These are phyloP conservation scores for Trametes cingulata DNA, from an alignment of 768 basidiomycete species.

Conservation along the genomic window DNA sequence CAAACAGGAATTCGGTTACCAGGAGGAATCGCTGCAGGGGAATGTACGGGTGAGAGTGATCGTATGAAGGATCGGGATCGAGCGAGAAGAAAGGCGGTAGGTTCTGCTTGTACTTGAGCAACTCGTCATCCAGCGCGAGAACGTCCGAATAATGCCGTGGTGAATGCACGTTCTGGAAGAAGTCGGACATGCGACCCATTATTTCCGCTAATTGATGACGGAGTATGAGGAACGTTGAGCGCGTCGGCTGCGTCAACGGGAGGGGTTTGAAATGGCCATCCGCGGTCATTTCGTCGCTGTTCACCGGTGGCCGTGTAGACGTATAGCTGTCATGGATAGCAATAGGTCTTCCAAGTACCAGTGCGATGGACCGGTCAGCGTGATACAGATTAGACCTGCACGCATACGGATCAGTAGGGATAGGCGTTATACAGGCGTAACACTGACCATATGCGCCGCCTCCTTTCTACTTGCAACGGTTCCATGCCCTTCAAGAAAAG, in stretches of 20 bases:
- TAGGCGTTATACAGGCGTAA: background rate
- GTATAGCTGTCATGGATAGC: constrained; percentile 90
- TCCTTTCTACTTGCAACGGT: constrained; percentile 78
- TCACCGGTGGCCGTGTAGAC: constrained; percentile 75
- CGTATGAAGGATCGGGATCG: constrained; percentile 75
- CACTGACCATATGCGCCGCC: constrained; percentile 82
- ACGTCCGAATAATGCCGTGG: constrained; percentile 85
- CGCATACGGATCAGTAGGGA: background rate
- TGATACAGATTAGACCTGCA: constrained; percentile 87
- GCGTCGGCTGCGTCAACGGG: constrained; percentile 71
- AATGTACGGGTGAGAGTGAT: constrained; percentile 63
- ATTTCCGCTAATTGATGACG: constrained; percentile 80
- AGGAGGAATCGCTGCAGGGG: constrained; percentile 87
- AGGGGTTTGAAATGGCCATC: constrained; percentile 48
- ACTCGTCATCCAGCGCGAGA: constrained; percentile 76
- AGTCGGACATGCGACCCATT: constrained; percentile 89
- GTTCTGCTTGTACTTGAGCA: constrained; percentile 70
- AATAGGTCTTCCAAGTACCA: constrained; percentile 87
- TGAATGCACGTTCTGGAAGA: constrained; percentile 85
- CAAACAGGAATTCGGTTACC: constrained; percentile 86
- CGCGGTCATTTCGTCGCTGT: constrained; percentile 59
- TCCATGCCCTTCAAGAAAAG: constrained; percentile 58
- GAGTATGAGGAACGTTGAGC: constrained; percentile 86
- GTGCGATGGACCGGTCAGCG: constrained; percentile 88
- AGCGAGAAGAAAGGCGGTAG: constrained; percentile 81